phyloP scores from a whole-genome alignment of 148 eudicot species.

The Spergularia marina region DNA sequence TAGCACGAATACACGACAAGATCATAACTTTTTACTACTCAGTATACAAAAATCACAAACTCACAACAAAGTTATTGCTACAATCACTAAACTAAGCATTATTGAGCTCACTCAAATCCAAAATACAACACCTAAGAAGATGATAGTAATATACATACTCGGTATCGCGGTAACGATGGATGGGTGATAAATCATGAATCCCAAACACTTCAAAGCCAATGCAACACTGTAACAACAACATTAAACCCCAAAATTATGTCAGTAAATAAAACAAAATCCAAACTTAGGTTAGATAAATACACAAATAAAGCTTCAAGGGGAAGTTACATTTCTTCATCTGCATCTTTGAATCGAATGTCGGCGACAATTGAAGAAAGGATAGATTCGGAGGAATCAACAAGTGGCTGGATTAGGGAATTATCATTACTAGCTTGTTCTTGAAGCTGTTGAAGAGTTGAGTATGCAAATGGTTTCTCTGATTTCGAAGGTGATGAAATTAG shows the following conservation, averaged over 20 bases:
- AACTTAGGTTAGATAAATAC: not conserved
- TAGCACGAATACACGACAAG: not conserved
- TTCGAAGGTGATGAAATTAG: slow-evolving; percentile 40
- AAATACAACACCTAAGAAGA: not conserved
- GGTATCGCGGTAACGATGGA: slow-evolving; percentile 37
- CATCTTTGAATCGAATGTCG: slow-evolving; percentile 38
- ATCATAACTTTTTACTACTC: too few species aligned
- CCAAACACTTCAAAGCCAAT: slow-evolving; percentile 86
- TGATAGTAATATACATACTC: slow-evolving; percentile 30
- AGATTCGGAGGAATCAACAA: slow-evolving; percentile 31
- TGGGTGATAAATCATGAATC: slow-evolving; percentile 84
- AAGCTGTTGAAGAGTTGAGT: slow-evolving; percentile 55
- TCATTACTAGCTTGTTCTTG: slow-evolving; percentile 52
- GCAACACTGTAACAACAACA: slow-evolving; percentile 42
- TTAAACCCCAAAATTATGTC: not conserved
- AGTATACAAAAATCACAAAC: too few species aligned
- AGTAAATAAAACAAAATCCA: not conserved
- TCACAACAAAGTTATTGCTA: not conserved
- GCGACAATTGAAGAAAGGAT: slow-evolving; percentile 40
- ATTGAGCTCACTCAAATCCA: not conserved
- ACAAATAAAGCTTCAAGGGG: not conserved
- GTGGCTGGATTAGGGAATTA: slow-evolving; percentile 33
- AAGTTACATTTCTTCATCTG: slow-evolving; percentile 71
- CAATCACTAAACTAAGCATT: slow-evolving; percentile 6
- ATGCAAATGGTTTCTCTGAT: slow-evolving; percentile 50